Evolutionary conservation across 2,329 filamentous ascomycete species (phyloP), one percentile per base, ranked within the genome.

Genomic region (Phialophora expanda): DNA sequence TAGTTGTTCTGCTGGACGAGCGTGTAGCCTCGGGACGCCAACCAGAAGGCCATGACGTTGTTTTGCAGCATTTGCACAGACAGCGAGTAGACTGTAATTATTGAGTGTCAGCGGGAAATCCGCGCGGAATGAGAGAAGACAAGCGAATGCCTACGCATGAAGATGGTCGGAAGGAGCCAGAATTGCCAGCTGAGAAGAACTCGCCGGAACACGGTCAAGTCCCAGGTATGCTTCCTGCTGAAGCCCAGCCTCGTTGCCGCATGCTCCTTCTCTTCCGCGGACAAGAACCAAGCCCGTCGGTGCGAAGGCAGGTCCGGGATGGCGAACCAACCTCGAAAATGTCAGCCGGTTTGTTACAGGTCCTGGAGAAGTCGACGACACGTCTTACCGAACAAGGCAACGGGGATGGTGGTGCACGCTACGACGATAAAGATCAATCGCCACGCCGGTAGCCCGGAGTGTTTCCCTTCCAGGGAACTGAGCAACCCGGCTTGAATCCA

Each of bases 31-130:
- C 78, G 75, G 0, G 79, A 80, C 2, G 76, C 76, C 77, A 82
- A 79, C 80, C 80, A 82, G 20, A 81, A 72, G 26, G 76, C 76
- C 73, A 82, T 80, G 4, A 82, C 79, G 46, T 82, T 82, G 73
- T 82, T 82, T 14, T 72, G 69, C 0, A 81, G 74, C 56, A 76
- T 76, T 67, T 81, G 80, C 0, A 82, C 77, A 22, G 77, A 79
- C 2, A 82, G 76, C 0, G 80, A 81, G 69, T 81, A 82, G 1
- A 82, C 60, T 62, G 48, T 5, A 24, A 3, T 2, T 2, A 5
- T 24, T 3, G 54, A 14, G 32, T 41, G 54, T 22, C 26, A 51
- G 48, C 2, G 20, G 20, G 6, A 17, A 1, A 20, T 6, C 24
- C 48, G 38, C 4, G 1, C 14, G 4, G 38, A 17, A 17, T 17